Evolutionary conservation across 106 monocot genomes (phyloP), one percentile per base, ranked within the genome.

Genomic region (Allium sativum): DNA sequence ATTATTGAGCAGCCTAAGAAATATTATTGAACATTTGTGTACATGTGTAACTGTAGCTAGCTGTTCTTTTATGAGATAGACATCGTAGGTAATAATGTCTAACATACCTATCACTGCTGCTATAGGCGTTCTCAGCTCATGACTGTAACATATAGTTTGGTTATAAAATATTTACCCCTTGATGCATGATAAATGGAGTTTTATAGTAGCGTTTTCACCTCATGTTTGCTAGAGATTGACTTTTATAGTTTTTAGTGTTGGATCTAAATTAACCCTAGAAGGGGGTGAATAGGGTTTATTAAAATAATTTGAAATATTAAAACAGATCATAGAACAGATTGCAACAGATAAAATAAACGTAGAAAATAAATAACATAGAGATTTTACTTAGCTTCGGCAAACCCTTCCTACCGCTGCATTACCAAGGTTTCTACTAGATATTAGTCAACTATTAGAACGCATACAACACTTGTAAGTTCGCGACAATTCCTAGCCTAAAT

Each of bases 231-330:
- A 82, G 55, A 46, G 77, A 82, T 41, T 82, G 82, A 45, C 82
- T 82, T 59, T 82, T 82, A 58, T 77, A 82, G 67, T 77, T 82
- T n/a, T n/a, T n/a, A n/a, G n/a, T n/a, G n/a, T n/a, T n/a, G n/a
- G n/a, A n/a, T n/a, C n/a, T n/a, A n/a, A n/a, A n/a, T n/a, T n/a
- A n/a, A n/a, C n/a, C n/a, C n/a, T n/a, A n/a, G n/a, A n/a, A n/a
- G n/a, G n/a, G n/a, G n/a, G n/a, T n/a, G n/a, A n/a, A n/a, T n/a
- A n/a, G n/a, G n/a, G n/a, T n/a, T n/a, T n/a, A n/a, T n/a, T n/a
- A n/a, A n/a, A n/a, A n/a, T n/a, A n/a, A n/a, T n/a, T n/a, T n/a
- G n/a, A n/a, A n/a, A n/a, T n/a, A n/a, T n/a, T n/a, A n/a, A n/a
- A n/a, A n/a, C n/a, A n/a, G n/a, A n/a, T n/a, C n/a, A n/a, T n/a